Evolutionary conservation across 164 flowering plant genomes (phyloP).

Genomic region (Annona cherimola): DNA sequence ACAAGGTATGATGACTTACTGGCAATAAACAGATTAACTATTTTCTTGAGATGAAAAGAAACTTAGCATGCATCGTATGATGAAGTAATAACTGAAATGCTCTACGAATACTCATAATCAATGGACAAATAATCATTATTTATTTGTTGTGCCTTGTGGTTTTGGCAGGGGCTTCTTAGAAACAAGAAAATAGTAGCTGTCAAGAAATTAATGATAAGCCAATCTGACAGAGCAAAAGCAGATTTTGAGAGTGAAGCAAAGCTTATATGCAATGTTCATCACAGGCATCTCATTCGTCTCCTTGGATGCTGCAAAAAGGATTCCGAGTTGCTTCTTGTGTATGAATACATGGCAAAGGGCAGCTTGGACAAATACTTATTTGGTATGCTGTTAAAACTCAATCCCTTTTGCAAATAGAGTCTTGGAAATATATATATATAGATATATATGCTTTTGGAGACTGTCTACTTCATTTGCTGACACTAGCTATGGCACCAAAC

Average conservation of each 20-base stretch:
- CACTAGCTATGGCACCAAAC: too few species aligned
- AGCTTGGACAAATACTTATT: conserved; percentile 52
- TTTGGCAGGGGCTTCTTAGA: conserved; percentile 34
- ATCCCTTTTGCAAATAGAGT: neutral
- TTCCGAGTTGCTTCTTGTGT: conserved; percentile 41
- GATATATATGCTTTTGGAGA: too few species aligned
- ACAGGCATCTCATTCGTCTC: conserved; percentile 52
- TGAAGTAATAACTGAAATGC: neutral
- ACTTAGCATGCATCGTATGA: neutral
- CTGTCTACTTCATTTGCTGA: too few species aligned
- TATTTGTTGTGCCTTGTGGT: neutral
- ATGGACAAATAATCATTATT: too few species aligned
- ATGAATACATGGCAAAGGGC: conserved; percentile 49
- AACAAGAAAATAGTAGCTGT: conserved; percentile 55
- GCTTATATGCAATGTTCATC: conserved; percentile 56
- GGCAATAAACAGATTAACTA: neutral
- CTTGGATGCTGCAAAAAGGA: conserved; percentile 58
- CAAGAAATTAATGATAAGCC: conserved; percentile 37
- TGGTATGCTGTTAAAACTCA: conserved; percentile 26
- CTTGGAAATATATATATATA: too few species aligned
- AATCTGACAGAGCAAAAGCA: conserved; percentile 26
- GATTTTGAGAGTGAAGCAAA: conserved; percentile 45
- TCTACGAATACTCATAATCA: too few species aligned
- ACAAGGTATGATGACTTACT: conserved; percentile 34
- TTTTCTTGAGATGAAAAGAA: too few species aligned